A percentile compares a stretch with the other conserved stretches of the same genome.
Conservation (phyloP, 225 moss, liverwort and hornwort species). For the Pseudisothecium myosuroides region DNA sequence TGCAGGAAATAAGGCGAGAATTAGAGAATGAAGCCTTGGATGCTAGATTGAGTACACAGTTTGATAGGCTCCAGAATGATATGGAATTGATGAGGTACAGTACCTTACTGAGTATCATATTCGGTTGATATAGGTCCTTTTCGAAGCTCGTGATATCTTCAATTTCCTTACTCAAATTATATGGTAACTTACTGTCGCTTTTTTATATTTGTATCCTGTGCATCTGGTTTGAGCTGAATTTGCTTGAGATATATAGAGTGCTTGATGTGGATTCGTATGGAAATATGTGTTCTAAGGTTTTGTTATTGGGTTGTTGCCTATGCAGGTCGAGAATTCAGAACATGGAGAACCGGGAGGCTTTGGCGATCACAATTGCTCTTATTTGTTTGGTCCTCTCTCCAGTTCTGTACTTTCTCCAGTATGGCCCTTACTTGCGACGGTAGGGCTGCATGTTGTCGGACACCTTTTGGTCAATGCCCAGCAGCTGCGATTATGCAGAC, state of each 20-base stretch:
- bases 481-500: background rate
- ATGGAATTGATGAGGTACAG: constrained; percentile 47
- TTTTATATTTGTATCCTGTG: background rate
- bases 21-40: constrained; percentile 36
- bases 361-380: constrained; percentile 56
- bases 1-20: constrained; percentile 46
- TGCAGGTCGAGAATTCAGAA: constrained; percentile 66
- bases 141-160: background rate
- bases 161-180: background rate
- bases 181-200: background rate
- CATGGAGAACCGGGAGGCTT: constrained; percentile 74
- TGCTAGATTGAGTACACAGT: constrained; percentile 22
- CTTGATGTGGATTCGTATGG: background rate
- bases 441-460: constrained; percentile 2
- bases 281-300: background rate
- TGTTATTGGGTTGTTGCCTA: background rate
- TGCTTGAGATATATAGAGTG: background rate
- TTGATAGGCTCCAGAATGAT: constrained; percentile 30
- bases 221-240: background rate
- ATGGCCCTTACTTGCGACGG: constrained; percentile 19
- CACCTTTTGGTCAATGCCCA: background rate
- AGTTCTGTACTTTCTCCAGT: constrained; percentile 45
- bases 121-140: background rate
- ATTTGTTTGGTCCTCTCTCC: constrained; percentile 60
- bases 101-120: background rate